Base-by-base conservation (phyloP, 2,329 filamentous ascomycete genomes). In the Microcyclosporella mali region DNA sequence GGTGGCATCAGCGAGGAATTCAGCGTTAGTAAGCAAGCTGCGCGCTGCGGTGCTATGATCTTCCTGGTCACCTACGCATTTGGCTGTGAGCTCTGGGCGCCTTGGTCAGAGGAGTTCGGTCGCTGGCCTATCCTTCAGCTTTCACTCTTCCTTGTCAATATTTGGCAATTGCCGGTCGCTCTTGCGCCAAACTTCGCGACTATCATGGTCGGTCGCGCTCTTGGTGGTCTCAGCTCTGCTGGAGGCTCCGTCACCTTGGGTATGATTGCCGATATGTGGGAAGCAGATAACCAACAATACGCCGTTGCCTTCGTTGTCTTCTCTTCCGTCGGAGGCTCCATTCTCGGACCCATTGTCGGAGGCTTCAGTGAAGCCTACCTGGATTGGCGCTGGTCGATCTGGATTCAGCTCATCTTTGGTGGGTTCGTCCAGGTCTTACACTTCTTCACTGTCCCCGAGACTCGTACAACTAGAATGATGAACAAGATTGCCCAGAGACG, bases 371-470 rank as follows among this genome's bases (percentile, higher is more conserved):
- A 64, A 39, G 36, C 49, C 9, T 64, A 56, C 51, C 72, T 81
- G 11, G 58, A 77, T 15, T 92, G 86, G 87, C 74, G 49, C 46
- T 89, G 84, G 84, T 79, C 73, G 41, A 89, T 92, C 61, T 94
- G 87, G 87, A 85, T 92, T 47, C 87, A 94, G 66, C 77, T 92
- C 53, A 88, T 90, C 56, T 81, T 92, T 40, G 85, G 86, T 25
- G 84, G 70, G 4, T 73, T 78, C 37, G 78, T 89, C 10, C 85
- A 90, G 60, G 18, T 78, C 3, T 59, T 85, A 3, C 62, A 65
- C 48, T 62, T 61, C 51, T 56, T 83, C 37, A 59, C 85, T 40
- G 86, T 92, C 1, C 87, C 86, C 1, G 87, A 94, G 62, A 94
- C 87, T 0, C 77, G 87, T 42, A 79, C 81, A 0, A 90, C 84